phyloP scores from a whole-genome alignment of 805 yeast genomes.

The Lipomyces oligophaga region DNA sequence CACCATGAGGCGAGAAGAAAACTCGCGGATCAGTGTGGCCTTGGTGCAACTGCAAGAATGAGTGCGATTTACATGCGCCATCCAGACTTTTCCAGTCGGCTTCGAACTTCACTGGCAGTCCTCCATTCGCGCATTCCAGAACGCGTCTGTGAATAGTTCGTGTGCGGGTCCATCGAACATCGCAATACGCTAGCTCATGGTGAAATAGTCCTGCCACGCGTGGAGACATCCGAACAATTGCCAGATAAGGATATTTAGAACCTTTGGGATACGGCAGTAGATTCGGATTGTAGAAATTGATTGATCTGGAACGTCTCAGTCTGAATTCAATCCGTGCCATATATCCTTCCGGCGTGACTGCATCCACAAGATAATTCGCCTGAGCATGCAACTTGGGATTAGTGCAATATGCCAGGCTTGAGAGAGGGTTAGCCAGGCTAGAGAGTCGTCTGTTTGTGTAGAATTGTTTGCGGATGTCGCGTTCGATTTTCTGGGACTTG shows the following conservation, averaged over 20 bases:
- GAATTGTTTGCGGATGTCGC: no score
- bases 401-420: conserved; percentile 9
- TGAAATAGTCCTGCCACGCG: conserved; percentile 1
- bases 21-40: conserved; percentile 24
- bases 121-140: conserved; percentile 6
- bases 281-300: conserved; percentile 17
- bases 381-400: background rate
- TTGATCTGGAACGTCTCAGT: background rate
- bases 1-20: conserved; percentile 23
- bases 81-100: conserved; percentile 7
- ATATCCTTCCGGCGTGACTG: conserved; percentile 9
- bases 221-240: conserved; percentile 12
- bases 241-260: conserved; percentile 9
- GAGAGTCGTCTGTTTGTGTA: no score
- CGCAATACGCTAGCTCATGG: conserved; percentile 23
- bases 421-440: no score
- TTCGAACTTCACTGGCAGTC: background rate
- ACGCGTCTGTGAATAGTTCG: conserved; percentile 6
- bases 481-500: no score
- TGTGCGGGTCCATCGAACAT: conserved; percentile 15
- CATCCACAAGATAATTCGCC: conserved; percentile 1
- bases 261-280: conserved; percentile 18
- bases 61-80: conserved; percentile 1
- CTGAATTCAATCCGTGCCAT: conserved; percentile 6
- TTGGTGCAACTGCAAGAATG: conserved; percentile 5